Base-by-base conservation (phyloP, 2,329 filamentous ascomycete genomes). In the Colletotrichum destructivum region DNA sequence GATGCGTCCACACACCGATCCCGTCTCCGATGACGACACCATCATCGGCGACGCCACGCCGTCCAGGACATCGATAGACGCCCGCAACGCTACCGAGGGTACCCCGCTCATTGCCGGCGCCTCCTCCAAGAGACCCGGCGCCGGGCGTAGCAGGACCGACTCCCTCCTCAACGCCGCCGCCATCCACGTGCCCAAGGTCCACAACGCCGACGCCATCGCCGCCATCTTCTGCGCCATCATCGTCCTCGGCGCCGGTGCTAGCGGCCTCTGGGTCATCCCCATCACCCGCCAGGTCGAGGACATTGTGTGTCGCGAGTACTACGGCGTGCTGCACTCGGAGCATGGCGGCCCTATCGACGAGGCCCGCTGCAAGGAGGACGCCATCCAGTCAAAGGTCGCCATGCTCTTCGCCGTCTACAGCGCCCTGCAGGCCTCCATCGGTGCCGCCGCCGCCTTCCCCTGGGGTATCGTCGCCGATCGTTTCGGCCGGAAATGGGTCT, bases 401-500 rank as follows among this genome's bases (percentile, higher is more conserved):
- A 76, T 79, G 21, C 71, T 83, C 3, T 75, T 82, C 31, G 81
- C 80, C 26, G 76, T 78, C 6, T 70, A 77, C 52, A 69, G 73
- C 31, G 74, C 81, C 21, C 44, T 82, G 23, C 76, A 76, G 44
- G 77, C 80, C 7, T 77, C 77, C 51, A 75, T 82, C 66, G 78
- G 78, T 8, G 47, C 52, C 74, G 81, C 62, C 51, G 81, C n/a
- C 2, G 79, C 82, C 0, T 74, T 84, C 55, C 78, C 81, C 1
- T 84, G 82, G 78, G 82, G 81, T 15, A 75, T 82, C 6, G 76
- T 81, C 2, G 81, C 81, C 11, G 82, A 84, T 75, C 78, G 78
- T 38, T 76, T 84, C 49, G 82, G 82, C 8, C 77, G 82, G 38
- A 82, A 81, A 51, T 77, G 77, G 11, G 79, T 83, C 18, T 79